Evolutionary conservation across 768 basidiomycete species (phyloP).

Genomic region (Xerocomus spinulosus): DNA sequence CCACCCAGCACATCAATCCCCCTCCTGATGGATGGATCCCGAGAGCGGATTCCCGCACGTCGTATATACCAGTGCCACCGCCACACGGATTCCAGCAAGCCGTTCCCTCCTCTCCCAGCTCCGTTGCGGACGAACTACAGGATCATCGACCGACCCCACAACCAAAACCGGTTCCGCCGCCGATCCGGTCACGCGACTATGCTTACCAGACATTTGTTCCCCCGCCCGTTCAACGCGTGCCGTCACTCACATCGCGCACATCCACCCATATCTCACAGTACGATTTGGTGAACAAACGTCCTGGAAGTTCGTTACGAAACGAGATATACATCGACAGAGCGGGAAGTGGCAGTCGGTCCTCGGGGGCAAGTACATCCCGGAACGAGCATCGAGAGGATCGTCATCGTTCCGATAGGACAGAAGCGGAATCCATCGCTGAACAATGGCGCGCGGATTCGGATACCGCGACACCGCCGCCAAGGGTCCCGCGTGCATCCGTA

Average conservation of each 20-base stretch:
- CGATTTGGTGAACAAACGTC: slow-evolving; percentile 26
- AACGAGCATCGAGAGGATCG: slow-evolving; percentile 17
- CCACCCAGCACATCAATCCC: slow-evolving; percentile 1
- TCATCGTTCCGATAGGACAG: slow-evolving; percentile 18
- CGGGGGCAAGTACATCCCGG: slow-evolving; percentile 16
- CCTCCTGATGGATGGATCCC: slow-evolving; percentile 30
- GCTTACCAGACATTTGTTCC: slow-evolving; percentile 21
- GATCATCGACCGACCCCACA: slow-evolving; percentile 3
- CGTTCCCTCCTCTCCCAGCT: slow-evolving; percentile 11
- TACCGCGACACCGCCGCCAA: slow-evolving; percentile 9
- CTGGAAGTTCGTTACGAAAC: slow-evolving; percentile 23
- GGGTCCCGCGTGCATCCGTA: slow-evolving; percentile 19
- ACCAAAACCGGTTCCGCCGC: slow-evolving; percentile 19
- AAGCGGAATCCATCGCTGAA: slow-evolving; percentile 25
- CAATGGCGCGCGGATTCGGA: slow-evolving; percentile 32
- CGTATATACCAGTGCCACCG: slow-evolving; percentile 19
- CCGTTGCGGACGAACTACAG: slow-evolving; percentile 13
- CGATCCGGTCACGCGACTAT: slow-evolving; percentile 27
- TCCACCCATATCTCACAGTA: slow-evolving; percentile 32
- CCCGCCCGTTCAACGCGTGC: slow-evolving; percentile 6
- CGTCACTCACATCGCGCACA: slow-evolving; percentile 24
- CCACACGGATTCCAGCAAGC: slow-evolving; percentile 19
- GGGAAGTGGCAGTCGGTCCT: slow-evolving; percentile 24
- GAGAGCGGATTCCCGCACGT: slow-evolving; percentile 23
- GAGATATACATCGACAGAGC: slow-evolving; percentile 19